Evolutionary conservation across 345 rosid species (phyloP).

Genomic region (Erodium maritimum): DNA sequence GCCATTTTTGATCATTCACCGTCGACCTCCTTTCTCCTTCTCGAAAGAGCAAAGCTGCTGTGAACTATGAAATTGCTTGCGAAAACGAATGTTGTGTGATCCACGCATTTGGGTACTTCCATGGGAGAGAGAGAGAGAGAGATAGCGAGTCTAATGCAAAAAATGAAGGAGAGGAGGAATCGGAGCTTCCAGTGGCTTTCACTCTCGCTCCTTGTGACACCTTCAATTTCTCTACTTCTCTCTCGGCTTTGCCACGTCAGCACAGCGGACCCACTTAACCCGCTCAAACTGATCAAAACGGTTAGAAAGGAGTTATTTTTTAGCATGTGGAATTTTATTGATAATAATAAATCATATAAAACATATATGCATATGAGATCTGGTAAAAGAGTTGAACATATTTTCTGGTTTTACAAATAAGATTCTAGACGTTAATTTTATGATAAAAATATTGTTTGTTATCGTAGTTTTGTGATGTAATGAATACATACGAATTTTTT

Average conservation of each 20-base stretch:
- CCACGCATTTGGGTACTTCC: slow-evolving; percentile 6
- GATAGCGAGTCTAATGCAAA: slow-evolving; percentile 32
- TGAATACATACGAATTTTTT: too few species aligned
- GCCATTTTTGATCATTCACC: slow-evolving; percentile 28
- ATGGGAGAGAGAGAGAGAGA: slow-evolving; percentile 13
- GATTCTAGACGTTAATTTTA: too few species aligned
- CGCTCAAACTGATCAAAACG: too few species aligned
- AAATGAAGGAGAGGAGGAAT: slow-evolving; percentile 19
- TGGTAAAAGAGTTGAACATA: too few species aligned
- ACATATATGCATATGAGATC: too few species aligned
- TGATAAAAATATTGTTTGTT: too few species aligned
- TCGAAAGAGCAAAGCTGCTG: not conserved
- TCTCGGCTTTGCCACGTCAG: not conserved
- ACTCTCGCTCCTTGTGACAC: not conserved
- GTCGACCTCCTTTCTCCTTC: not conserved
- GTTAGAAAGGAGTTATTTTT: too few species aligned
- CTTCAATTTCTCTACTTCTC: not conserved
- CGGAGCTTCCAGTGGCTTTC: not conserved
- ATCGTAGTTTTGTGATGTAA: too few species aligned
- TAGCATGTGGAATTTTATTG: too few species aligned
- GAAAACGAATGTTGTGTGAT: not conserved
- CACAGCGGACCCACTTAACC: not conserved
- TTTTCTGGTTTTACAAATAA: too few species aligned
- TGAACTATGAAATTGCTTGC: not conserved
- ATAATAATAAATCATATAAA: too few species aligned